phyloP scores from a whole-genome alignment of 352 stramenopile genomes.

The Pythium dissimile region DNA sequence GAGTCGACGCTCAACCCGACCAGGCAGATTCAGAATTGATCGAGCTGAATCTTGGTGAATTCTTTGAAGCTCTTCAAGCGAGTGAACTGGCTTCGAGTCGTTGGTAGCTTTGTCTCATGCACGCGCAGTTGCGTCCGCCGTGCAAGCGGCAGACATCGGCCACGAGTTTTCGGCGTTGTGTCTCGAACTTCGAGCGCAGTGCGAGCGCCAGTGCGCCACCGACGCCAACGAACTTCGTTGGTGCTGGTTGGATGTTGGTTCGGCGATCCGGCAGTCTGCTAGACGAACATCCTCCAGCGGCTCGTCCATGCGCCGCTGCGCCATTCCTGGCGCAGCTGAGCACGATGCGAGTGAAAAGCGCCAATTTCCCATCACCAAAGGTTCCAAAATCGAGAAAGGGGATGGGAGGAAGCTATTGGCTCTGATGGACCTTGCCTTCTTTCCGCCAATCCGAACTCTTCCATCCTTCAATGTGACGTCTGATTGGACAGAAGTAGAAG shows the following conservation, averaged over 20 bases:
- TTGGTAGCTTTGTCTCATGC: background rate
- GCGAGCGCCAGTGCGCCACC: background rate
- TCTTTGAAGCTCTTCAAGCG: no score
- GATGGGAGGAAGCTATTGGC: background rate
- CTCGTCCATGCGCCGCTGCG: background rate
- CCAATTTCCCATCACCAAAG: background rate
- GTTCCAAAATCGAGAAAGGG: background rate
- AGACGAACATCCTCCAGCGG: no score
- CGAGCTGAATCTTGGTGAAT: no score
- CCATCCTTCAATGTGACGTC: no score
- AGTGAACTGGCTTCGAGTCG: background rate
- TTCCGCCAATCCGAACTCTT: no score
- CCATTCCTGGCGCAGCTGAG: background rate
- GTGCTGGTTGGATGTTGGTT: no score
- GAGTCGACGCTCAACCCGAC: constrained; percentile 12
- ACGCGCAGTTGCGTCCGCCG: background rate
- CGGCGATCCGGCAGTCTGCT: no score
- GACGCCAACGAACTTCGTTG: background rate
- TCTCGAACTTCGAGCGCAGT: background rate
- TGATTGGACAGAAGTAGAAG: no score
- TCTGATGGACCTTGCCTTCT: no score
- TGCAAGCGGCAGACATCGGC: background rate
- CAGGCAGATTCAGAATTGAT: no score
- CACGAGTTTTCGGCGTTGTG: no score
- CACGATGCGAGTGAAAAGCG: background rate